phyloP scores from a whole-genome alignment of 2,329 filamentous ascomycete genomes.

The Claviceps paspali region DNA sequence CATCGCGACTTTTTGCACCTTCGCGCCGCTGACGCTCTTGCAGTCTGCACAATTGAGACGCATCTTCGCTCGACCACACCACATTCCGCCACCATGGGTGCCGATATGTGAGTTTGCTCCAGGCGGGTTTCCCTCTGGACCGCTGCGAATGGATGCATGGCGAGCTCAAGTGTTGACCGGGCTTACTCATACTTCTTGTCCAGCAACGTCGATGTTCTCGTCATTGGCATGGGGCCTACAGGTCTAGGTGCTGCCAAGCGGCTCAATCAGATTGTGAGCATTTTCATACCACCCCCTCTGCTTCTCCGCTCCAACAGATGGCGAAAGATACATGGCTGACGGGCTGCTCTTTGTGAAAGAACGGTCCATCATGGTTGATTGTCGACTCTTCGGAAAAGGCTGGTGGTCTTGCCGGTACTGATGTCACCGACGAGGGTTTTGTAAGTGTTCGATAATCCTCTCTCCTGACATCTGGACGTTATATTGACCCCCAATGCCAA shows the following conservation, averaged over 20 bases:
- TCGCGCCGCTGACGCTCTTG: no score
- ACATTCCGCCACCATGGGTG: conserved; percentile 23
- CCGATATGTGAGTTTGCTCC: conserved; percentile 21
- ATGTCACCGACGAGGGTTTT: conserved; percentile 90
- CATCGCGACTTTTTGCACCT: no score
- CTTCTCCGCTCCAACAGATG: not conserved
- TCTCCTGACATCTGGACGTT: no score
- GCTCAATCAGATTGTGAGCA: conserved; percentile 80
- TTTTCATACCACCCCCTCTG: no score
- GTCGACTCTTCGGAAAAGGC: conserved; percentile 83
- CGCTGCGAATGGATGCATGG: not conserved
- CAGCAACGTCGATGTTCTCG: conserved; percentile 88
- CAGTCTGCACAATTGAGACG: no score
- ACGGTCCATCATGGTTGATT: conserved; percentile 90
- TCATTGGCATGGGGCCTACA: conserved; percentile 95
- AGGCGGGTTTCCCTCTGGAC: not conserved
- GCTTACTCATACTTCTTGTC: not conserved
- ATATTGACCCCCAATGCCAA: no score
- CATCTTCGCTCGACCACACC: conserved; percentile 5
- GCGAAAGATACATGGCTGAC: conserved; percentile 13
- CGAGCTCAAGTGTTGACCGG: conserved; percentile 8
- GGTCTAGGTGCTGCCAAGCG: conserved; percentile 96
- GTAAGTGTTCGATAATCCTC: conserved; percentile 53
- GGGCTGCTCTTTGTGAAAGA: conserved; percentile 31
- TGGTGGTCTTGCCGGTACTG: conserved; percentile 89